Percentiles rank a stretch among this genome's conserved stretches.
phyloP scores from a whole-genome alignment of 2,329 filamentous ascomycete genomes.

The Leptodontidium sp. region DNA sequence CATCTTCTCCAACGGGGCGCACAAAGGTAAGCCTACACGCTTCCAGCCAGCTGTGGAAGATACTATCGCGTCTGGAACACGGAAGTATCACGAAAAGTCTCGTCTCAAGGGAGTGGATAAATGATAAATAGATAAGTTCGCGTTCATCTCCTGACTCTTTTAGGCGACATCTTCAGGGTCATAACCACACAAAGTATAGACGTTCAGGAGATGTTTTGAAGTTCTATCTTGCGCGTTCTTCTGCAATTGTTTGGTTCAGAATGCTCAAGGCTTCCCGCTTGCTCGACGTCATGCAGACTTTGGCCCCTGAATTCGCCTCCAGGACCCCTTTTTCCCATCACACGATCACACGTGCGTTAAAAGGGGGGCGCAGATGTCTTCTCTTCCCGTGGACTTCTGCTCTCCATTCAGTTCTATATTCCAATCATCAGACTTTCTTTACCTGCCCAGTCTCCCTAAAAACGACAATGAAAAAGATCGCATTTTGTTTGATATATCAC shows the following conservation, averaged over 20 bases:
- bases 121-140: neutral
- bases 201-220: neutral
- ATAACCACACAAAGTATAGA: neutral
- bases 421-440: too few species aligned
- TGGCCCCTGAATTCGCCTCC: neutral
- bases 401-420: too few species aligned
- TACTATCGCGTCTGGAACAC: slow-evolving; percentile 23
- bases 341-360: too few species aligned
- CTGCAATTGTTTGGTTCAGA: neutral
- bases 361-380: too few species aligned
- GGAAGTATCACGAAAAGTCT: slow-evolving; percentile 32
- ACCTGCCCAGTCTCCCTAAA: too few species aligned
- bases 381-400: too few species aligned
- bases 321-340: too few species aligned
- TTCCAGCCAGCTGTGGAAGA: too few species aligned
- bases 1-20: too few species aligned
- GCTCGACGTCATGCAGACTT: slow-evolving; percentile 5
- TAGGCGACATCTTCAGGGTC: neutral
- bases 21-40: too few species aligned
- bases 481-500: too few species aligned
- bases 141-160: neutral
- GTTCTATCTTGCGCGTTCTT: neutral
- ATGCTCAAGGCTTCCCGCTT: neutral
- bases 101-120: neutral
- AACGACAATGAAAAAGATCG: too few species aligned